These are phyloP conservation scores for Neofusicoccum cordaticola DNA, from an alignment of 2,329 filamentous ascomycete species.

Conservation along the genomic window DNA sequence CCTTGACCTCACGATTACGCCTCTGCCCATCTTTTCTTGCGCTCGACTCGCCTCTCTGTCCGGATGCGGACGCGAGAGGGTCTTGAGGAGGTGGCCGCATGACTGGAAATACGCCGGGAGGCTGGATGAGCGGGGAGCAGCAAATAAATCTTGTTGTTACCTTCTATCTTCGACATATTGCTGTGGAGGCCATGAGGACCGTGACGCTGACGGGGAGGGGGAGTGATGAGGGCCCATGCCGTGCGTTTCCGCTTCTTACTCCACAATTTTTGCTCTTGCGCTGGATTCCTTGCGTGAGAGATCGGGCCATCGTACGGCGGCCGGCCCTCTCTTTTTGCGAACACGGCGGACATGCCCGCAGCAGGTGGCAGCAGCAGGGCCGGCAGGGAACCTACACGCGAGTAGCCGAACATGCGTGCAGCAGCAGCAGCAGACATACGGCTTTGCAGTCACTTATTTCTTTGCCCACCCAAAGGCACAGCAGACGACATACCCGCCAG, in stretches of 20 bases:
- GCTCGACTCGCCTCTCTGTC: too few species aligned
- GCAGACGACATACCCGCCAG: neutral
- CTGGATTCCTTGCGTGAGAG: neutral
- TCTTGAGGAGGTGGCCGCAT: neutral
- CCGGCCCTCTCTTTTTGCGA: neutral
- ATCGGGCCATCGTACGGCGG: neutral
- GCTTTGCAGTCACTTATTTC: neutral
- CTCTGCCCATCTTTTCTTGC: neutral
- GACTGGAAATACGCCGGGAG: neutral
- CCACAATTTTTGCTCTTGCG: neutral
- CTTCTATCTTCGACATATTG: conserved; percentile 5
- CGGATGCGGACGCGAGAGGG: neutral
- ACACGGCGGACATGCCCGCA: neutral
- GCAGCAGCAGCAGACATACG: neutral
- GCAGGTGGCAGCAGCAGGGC: neutral
- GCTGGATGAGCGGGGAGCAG: neutral
- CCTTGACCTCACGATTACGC: neutral
- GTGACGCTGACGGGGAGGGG: neutral
- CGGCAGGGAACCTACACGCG: neutral
- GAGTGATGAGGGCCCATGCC: neutral
- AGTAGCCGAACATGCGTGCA: neutral
- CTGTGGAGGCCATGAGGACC: neutral
- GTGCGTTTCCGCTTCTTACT: neutral
- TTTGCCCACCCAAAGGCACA: neutral
- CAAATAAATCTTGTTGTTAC: neutral